Evolutionary conservation across 441 rosid genomes (phyloP), one percentile per base, ranked within the genome.

Genomic region (Pelargonium cotyledonis): DNA sequence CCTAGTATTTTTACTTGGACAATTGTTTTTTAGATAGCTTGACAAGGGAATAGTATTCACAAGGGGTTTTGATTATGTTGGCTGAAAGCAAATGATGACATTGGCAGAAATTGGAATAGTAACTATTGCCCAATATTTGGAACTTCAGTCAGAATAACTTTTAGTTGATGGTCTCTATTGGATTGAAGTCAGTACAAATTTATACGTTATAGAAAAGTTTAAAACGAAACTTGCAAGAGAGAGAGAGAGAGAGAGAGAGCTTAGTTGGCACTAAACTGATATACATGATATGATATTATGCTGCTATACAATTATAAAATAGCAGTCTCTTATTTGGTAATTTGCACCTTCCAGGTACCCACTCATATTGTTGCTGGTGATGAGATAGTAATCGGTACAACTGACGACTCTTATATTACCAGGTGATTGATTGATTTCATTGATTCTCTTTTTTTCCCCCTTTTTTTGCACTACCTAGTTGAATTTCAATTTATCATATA

Each of bases 351-450:
- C 61, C 40, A 93, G 98, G 93, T 91, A 69, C 96, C 96, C 8
- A 55, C 92, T 46, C 91, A 87, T 84, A 83, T 94, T 47, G 89
- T 86, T 67, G 75, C 67, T 55, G 98, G 95, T 11, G 97, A 94
- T 77, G 86, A 78, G 79, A 82, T 94, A 68, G 79, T 89, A 74
- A 79, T 94, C 65, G 83, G 83, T 78, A 86, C 98, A 2, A 87
- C 77, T 18, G 92, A 91, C 12, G 81, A 85, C 74, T 73, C 95
- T 63, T 94, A 78, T 69, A 75, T 89, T 51, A 81, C 87, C 85
- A 89, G 97, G 98, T 93, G 75, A 76, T 8, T 35, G 40, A 57
- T 57, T 21, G n/a, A n/a, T n/a, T n/a, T 65, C 47, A 47, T 9
- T 29, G 1, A 21, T 18, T 67, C 47, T 7, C 53, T 57, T 16